A percentile compares a stretch with the other conserved stretches of the same genome.
These are phyloP conservation scores for Pyracantha coccinea DNA, from an alignment of 331 rosid genomes.

Conservation along the genomic window DNA sequence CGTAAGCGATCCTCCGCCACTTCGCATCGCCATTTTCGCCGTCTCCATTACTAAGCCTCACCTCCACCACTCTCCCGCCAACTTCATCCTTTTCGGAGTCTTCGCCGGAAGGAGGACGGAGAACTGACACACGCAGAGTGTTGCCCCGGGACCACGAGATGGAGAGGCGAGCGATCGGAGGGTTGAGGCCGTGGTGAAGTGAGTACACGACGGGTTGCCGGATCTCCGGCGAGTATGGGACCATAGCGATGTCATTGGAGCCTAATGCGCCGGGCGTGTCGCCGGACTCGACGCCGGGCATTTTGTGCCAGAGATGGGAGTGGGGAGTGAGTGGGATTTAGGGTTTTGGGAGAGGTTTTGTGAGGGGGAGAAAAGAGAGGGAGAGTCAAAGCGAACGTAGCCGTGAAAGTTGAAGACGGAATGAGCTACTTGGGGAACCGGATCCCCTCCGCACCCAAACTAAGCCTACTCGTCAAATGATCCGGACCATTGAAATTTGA, in stretches of 20 bases:
- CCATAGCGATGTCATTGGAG: constrained; percentile 30
- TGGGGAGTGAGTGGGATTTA: not conserved
- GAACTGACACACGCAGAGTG: constrained; percentile 67
- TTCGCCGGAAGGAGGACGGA: constrained; percentile 17
- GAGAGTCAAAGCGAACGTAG: not conserved
- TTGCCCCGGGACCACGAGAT: constrained; percentile 87
- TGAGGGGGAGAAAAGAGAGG: not conserved
- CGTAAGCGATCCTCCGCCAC: constrained; percentile 71
- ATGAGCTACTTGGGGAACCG: not conserved
- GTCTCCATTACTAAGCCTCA: constrained; percentile 55
- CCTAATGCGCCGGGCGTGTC: constrained; percentile 8
- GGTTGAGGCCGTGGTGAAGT: constrained; percentile 54
- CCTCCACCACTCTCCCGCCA: constrained; percentile 69
- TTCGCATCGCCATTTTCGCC: constrained; percentile 49
- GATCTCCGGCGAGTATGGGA: constrained; percentile 33
- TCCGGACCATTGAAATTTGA: accelerated
- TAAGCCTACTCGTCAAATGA: accelerated
- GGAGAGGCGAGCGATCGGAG: constrained; percentile 63
- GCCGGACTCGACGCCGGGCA: constrained; percentile 26
- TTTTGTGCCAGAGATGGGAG: not conserved
- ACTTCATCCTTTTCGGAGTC: constrained; percentile 18
- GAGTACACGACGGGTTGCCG: constrained; percentile 33
- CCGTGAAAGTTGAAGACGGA: not conserved
- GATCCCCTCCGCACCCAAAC: no score
- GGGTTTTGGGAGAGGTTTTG: constrained; percentile 33